Evolutionary conservation across 805 yeast genomes (phyloP), one percentile per base, ranked within the genome.

Genomic region (Cyberlindnera meyerae): DNA sequence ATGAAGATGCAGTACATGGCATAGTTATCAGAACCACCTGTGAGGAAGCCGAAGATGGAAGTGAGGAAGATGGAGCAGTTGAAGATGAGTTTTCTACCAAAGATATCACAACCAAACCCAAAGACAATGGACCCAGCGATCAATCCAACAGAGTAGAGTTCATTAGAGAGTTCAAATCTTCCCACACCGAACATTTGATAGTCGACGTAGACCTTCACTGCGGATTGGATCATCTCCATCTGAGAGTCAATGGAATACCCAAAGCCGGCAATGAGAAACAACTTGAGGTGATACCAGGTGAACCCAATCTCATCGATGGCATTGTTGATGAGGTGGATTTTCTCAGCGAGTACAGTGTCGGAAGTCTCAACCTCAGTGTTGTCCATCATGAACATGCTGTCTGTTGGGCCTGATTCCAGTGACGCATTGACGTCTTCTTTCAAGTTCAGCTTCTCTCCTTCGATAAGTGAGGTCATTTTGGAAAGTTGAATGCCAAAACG

Each of bases 271-370:
- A 73, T 52, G 33, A 57, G 48, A 48, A 73, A 71, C 7, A 69
- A 49, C 43, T 66, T 62, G 17, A 57, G 54, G 40, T 71, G 76
- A 41, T 65, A 65, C 69, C 71, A 66, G 1, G 82, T 75, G 57
- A 77, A 73, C 0, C 82, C 82, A 36, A 76, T 73, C 47, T 77
- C 77, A 49, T 77, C 79, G 39, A 76, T 62, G 13, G 82, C 78
- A 39, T 71, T 55, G 52, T 75, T 73, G 33, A 75, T 58, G 8
- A 75, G 52, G 29, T 54, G 57, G 50, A 73, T 68, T 41, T 72
- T 73, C 30, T 44, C 40, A 3, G 52, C 37, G 4, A 49, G 37
- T 7, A 47, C 52, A 8, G 41, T 21, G 27, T 50, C 54, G n/a
- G 33, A 34, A 5, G 62, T 1, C 72, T 72, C 52, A 20, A 39